Conservation (phyloP, 129 eudicot species). For the Gnaphalium uliginosum region DNA sequence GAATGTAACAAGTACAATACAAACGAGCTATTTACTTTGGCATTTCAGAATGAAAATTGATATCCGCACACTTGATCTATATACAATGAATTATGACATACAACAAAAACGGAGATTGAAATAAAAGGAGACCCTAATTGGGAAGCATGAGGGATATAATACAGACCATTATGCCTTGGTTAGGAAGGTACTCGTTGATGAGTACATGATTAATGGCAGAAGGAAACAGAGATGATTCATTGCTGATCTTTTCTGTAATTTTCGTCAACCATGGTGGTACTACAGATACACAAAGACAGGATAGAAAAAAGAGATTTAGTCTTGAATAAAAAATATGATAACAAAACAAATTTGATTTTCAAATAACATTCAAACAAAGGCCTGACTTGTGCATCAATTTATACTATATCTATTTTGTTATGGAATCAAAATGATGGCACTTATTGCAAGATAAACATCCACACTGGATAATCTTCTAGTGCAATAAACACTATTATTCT, state of each 20-base stretch:
- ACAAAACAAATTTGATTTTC: background rate
- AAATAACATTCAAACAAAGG: background rate
- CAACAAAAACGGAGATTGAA: constrained; percentile 13
- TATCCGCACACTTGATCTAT: background rate
- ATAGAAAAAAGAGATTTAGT: constrained; percentile 16
- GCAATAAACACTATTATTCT: background rate
- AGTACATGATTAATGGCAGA: constrained; percentile 92
- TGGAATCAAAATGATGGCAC: background rate
- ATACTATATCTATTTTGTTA: too few species aligned
- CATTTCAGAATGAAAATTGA: background rate
- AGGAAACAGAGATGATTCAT: constrained; percentile 66
- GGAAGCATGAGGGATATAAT: constrained; percentile 7
- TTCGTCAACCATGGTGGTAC: constrained; percentile 94
- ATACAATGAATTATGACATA: background rate
- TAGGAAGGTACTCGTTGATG: constrained; percentile 92
- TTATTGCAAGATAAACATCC: background rate
- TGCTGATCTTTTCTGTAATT: constrained; percentile 51
- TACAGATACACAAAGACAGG: constrained; percentile 47
- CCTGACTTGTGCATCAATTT: too few species aligned
- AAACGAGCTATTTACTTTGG: background rate
- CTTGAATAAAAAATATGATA: background rate
- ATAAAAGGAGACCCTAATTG: background rate
- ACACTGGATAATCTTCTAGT: background rate
- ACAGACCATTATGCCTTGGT: constrained; percentile 96
- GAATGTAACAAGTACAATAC: background rate